A percentile compares a stretch with the other conserved stretches of the same genome.
These are phyloP conservation scores for Maudiozyma pseudohumilis DNA, from an alignment of 805 yeast species.

Conservation along the genomic window DNA sequence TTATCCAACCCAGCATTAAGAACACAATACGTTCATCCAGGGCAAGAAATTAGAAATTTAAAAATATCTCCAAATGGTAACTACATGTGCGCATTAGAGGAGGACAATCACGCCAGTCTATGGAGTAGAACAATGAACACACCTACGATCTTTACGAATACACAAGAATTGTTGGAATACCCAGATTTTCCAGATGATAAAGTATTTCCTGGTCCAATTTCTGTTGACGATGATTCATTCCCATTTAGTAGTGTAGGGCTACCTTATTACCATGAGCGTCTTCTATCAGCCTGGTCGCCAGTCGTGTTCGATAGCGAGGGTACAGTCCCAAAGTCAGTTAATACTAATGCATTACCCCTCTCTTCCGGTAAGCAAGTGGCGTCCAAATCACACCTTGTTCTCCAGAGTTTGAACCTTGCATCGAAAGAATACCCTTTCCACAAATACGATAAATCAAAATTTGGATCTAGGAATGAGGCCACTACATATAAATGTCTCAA, in stretches of 20 bases:
- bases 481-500: conserved; percentile 34
- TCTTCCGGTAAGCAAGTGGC: conserved; percentile 2
- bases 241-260: conserved; percentile 72
- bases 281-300: conserved; percentile 75
- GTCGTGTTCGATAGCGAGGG: conserved; percentile 53
- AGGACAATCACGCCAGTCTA: conserved; percentile 37
- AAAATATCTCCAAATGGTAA: conserved; percentile 55
- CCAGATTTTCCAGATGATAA: conserved; percentile 39
- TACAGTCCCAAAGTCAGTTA: conserved; percentile 46
- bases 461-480: conserved; percentile 46
- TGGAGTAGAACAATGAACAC: conserved; percentile 23
- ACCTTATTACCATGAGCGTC: conserved; percentile 72
- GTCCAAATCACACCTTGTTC: conserved; percentile 3
- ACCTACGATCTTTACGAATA: conserved; percentile 22
- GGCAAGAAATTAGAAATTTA: conserved; percentile 26
- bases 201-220: conserved; percentile 18
- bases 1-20: conserved; percentile 58
- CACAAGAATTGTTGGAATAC: conserved; percentile 40
- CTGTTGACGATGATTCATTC: conserved; percentile 35
- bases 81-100: conserved; percentile 59
- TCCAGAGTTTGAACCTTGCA: conserved; percentile 6
- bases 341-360: conserved; percentile 23
- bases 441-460: conserved; percentile 46
- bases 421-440: conserved; percentile 34
- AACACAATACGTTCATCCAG: conserved; percentile 29